A percentile compares a stretch with the other conserved stretches of the same genome.
Evolutionary conservation across 805 yeast species (phyloP).

Genomic region (Candida silvatica): DNA sequence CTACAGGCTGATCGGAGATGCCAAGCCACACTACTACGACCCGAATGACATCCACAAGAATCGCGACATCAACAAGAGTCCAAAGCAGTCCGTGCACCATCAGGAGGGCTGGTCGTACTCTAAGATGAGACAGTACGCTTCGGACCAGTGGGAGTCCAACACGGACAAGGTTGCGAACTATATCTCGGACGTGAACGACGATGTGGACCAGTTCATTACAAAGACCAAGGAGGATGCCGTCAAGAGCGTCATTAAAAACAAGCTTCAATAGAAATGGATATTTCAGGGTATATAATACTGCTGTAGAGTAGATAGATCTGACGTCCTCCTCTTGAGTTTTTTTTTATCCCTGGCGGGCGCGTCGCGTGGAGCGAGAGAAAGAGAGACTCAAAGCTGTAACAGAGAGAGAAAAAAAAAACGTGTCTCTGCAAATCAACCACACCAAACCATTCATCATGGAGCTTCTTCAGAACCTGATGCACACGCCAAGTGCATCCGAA

Average conservation of each 20-base stretch:
- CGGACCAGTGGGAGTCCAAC: slow-evolving; percentile 16
- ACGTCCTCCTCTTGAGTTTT: too few species aligned
- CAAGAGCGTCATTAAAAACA: slow-evolving; percentile 16
- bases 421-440: too few species aligned
- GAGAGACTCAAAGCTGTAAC: too few species aligned
- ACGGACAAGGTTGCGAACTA: slow-evolving; percentile 16
- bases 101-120: slow-evolving; percentile 7
- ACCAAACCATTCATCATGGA: too few species aligned
- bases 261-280: not conserved
- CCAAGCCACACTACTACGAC: slow-evolving; percentile 24
- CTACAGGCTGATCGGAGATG: slow-evolving; percentile 16
- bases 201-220: slow-evolving; percentile 21
- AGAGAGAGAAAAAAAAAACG: too few species aligned
- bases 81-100: slow-evolving; percentile 10
- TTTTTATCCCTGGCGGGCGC: too few species aligned
- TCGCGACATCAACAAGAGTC: slow-evolving; percentile 14
- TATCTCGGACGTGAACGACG: slow-evolving; percentile 22
- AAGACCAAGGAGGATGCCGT: slow-evolving; percentile 22
- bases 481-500: slow-evolving; percentile 23
- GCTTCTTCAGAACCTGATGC: slow-evolving; percentile 25
- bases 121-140: slow-evolving; percentile 11
- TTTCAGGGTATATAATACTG: too few species aligned
- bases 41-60: slow-evolving; percentile 24
- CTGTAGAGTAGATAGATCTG: too few species aligned
- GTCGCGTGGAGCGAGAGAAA: too few species aligned